Evolutionary conservation across 164 flowering plant species (phyloP).

Genomic region (Vitis rupestris): DNA sequence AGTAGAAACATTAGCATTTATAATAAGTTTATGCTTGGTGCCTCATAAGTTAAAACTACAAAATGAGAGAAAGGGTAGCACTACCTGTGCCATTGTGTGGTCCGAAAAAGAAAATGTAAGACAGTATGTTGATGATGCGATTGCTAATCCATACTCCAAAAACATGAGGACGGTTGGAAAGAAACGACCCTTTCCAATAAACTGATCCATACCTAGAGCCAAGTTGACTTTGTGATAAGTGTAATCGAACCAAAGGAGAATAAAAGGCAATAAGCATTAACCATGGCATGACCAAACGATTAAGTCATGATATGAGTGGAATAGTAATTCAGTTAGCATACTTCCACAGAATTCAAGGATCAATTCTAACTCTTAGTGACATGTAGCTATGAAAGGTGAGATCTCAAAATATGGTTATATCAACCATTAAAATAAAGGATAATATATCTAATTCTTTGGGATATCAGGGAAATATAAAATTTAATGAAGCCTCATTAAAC

Average conservation of each 20-base stretch:
- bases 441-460: too few species aligned
- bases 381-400: too few species aligned
- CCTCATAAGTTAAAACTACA: neutral
- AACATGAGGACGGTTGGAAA: conserved; percentile 67
- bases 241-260: neutral
- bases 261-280: neutral
- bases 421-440: too few species aligned
- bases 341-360: too few species aligned
- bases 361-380: too few species aligned
- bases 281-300: neutral
- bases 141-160: conserved; percentile 81
- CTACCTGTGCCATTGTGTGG: conserved; percentile 91
- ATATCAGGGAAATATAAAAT: too few species aligned
- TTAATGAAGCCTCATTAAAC: too few species aligned
- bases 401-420: too few species aligned
- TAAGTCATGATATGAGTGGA: too few species aligned
- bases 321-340: too few species aligned
- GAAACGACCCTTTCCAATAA: conserved; percentile 67
- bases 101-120: conserved; percentile 91
- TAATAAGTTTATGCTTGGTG: neutral
- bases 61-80: neutral
- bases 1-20: conserved; percentile 5
- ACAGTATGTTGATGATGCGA: conserved; percentile 96
- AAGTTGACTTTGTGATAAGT: conserved; percentile 1
- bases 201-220: conserved; percentile 77